Evolutionary conservation across 306 rosid genomes (phyloP).

Genomic region (Morella rubra): DNA sequence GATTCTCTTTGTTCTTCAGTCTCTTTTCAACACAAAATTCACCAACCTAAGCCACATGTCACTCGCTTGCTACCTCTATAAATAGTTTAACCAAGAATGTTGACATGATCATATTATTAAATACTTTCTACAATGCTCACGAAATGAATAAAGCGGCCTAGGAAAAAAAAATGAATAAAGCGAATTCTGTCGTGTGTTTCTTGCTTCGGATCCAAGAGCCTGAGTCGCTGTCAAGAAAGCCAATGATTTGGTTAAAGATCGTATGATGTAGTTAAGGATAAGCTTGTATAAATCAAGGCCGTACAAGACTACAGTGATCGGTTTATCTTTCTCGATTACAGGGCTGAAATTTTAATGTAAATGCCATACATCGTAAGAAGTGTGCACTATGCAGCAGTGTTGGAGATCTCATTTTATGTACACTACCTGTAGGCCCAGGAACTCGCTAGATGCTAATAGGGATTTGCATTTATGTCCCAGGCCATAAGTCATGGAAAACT

Average conservation of each 20-base stretch:
- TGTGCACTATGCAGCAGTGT: neutral
- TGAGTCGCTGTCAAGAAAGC: neutral
- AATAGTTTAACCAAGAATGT: neutral
- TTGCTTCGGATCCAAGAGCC: neutral
- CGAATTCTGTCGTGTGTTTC: too few relatives aligned
- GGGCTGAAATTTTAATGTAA: neutral
- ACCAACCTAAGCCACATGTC: too few relatives aligned
- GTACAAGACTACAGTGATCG: neutral
- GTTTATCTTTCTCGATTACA: neutral
- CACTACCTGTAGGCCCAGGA: neutral
- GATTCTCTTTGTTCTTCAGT: too few relatives aligned
- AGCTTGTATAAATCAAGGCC: neutral
- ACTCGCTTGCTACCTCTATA: neutral
- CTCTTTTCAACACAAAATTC: too few relatives aligned
- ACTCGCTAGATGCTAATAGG: neutral
- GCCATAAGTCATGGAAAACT: too few relatives aligned
- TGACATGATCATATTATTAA: neutral
- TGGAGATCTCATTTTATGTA: neutral
- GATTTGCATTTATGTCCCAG: too few relatives aligned
- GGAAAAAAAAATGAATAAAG: too few relatives aligned
- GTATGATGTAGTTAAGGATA: neutral
- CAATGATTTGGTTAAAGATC: neutral
- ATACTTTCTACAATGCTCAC: too few relatives aligned
- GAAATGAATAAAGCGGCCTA: too few relatives aligned
- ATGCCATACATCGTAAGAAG: neutral